A percentile compares a stretch with the other conserved stretches of the same genome.
phyloP scores from a whole-genome alignment of 176 grass and related monocot genomes.

The Oryza punctata region DNA sequence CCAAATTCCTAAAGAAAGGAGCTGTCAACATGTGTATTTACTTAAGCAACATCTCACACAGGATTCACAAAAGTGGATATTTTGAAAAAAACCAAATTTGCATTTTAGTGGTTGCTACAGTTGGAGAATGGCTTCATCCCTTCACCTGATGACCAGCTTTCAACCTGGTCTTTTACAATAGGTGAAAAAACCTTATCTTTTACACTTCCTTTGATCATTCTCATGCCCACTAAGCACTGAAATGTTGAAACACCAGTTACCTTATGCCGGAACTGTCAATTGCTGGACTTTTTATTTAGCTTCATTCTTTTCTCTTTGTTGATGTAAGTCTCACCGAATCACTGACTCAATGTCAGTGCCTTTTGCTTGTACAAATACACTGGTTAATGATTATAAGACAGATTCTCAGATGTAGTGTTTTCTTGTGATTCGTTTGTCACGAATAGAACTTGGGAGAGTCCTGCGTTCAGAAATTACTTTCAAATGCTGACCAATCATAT shows the following conservation, averaged over 20 bases:
- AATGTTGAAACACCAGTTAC: neutral
- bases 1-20: neutral
- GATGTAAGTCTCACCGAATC: neutral
- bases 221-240: slow-evolving; percentile 1
- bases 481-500: neutral
- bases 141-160: neutral
- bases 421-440: neutral
- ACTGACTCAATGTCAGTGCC: neutral
- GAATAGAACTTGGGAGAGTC: neutral
- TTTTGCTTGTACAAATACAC: neutral
- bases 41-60: neutral
- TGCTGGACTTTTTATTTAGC: neutral
- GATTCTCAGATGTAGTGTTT: neutral
- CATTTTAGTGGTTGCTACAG: neutral
- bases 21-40: neutral
- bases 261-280: neutral
- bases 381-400: neutral
- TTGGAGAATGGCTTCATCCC: neutral
- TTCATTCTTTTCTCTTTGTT: neutral
- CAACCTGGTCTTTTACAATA: neutral
- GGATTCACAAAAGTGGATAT: neutral
- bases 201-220: neutral
- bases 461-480: neutral
- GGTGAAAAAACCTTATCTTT: neutral
- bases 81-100: neutral